phyloP scores from a whole-genome alignment of 2,329 filamentous ascomycete species.

The Fusarium scirpi region DNA sequence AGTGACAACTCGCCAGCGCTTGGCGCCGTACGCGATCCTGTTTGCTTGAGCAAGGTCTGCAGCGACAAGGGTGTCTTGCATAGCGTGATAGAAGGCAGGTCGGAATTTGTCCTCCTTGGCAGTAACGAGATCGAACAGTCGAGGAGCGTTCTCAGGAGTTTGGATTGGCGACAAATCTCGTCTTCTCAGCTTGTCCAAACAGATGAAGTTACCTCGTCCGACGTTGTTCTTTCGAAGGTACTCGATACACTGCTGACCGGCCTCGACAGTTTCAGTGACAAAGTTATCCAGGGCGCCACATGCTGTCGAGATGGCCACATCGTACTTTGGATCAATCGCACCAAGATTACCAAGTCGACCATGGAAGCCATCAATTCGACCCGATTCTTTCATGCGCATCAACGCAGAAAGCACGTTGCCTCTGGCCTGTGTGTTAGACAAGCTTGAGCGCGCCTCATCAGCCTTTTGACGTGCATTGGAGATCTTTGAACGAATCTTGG shows the following conservation, averaged over 20 bases:
- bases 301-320: constrained; percentile 97
- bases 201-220: constrained; percentile 96
- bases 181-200: constrained; percentile 85
- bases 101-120: constrained; percentile 88
- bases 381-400: constrained; percentile 95
- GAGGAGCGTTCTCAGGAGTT: constrained; percentile 91
- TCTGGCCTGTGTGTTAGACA: constrained; percentile 90
- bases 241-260: constrained; percentile 97
- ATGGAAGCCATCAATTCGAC: constrained; percentile 96
- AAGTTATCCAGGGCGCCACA: constrained; percentile 94
- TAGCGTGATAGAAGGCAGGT: constrained; percentile 93
- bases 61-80: constrained; percentile 95
- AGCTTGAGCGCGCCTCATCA: constrained; percentile 91
- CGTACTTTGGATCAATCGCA: constrained; percentile 92
- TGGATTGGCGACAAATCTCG: constrained; percentile 83
- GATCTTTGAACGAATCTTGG: constrained; percentile 83
- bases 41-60: constrained; percentile 95
- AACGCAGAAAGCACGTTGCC: constrained; percentile 91
- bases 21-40: constrained; percentile 93
- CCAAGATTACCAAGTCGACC: constrained; percentile 94
- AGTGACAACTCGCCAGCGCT: constrained; percentile 95
- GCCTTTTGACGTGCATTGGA: constrained; percentile 94
- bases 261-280: constrained; percentile 95
- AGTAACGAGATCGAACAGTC: constrained; percentile 92
- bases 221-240: constrained; percentile 98